phyloP scores from a whole-genome alignment of 2,329 filamentous ascomycete species.

The Penicillium sp. region DNA sequence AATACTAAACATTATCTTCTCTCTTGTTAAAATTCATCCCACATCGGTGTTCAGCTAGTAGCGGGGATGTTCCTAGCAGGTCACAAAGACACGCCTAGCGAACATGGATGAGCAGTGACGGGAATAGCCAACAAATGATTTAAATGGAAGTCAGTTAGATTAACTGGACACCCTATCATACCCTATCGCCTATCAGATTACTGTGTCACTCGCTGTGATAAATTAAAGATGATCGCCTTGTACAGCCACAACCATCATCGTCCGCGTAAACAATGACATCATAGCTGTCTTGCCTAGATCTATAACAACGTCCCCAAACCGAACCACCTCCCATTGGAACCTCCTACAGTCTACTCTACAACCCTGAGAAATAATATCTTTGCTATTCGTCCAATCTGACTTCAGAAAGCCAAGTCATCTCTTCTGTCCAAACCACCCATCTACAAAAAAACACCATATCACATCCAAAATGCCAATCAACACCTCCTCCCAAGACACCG shows the following conservation, averaged over 20 bases:
- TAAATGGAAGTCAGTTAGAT: constrained; percentile 4
- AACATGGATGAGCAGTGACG: no score
- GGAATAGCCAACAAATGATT: not conserved
- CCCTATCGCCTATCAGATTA: not conserved
- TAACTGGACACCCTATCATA: not conserved
- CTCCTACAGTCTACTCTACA: not conserved
- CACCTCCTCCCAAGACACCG: constrained; percentile 40
- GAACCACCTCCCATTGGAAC: not conserved
- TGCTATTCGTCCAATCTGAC: no score
- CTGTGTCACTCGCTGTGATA: not conserved
- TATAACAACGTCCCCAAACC: not conserved
- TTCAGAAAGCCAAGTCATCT: no score
- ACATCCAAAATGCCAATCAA: constrained; percentile 24
- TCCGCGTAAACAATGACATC: constrained; percentile 28
- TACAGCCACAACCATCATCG: constrained; percentile 24
- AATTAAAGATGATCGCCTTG: constrained; percentile 7
- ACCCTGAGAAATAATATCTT: not conserved
- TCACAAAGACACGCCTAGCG: no score
- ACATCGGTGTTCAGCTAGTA: not conserved
- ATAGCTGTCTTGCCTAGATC: constrained; percentile 5
- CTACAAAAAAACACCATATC: not conserved
- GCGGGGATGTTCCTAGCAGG: not conserved
- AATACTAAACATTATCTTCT: constrained; percentile 18
- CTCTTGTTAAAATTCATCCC: constrained; percentile 14
- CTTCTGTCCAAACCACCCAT: not conserved